Evolutionary conservation across 2,329 filamentous ascomycete species (phyloP), one percentile per base, ranked within the genome.

Genomic region (Pyrenophora teres): DNA sequence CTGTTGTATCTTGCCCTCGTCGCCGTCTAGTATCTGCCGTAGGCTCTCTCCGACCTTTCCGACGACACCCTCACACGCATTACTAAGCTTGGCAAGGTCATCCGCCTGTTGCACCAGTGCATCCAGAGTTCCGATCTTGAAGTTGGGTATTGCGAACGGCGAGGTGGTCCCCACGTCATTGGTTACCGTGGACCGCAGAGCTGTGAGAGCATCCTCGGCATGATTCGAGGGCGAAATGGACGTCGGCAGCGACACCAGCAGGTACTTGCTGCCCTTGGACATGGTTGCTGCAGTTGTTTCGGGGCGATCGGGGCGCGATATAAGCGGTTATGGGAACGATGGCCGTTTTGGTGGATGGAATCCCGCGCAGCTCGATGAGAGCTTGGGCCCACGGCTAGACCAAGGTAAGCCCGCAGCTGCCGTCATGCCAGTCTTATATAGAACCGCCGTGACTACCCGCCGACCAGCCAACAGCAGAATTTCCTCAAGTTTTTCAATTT

Each of bases 81-180:
- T 75, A 62, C 95, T 90, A 44, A 97, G 86, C 84, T 97, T 97
- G 52, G 87, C 83, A 47, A 99, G 81, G 70, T 97, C 94, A 70
- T 99, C 94, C 50, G 94, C 94, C 76, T 99, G 93, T 77, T 96
- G 90, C 38, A 99, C 92, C 51, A 99, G 82, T 33, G 89, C 91
- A 77, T 99, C 94, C 32, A 99, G 83, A 0, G 94, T 97, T 52
- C 94, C 94, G 73, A 99, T 96, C 80, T 97, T 99, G 83, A 99
- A 97, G 60, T 92, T 88, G 16, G 94, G 94, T 58, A 97, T 88
- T 50, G 84, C 79, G 71, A 97, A 97, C 2, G 87, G 86, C 44
- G 86, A 79, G 39, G 91, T 87, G 45, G 83, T 85, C 71, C 89
- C 91, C 74, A 89, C 87, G 65, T 96, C 90, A 50, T 84, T 78